Percentiles rank a stretch among this genome's conserved stretches.
phyloP scores from a whole-genome alignment of 257 asterid species.

The Przewalskia tangutica region DNA sequence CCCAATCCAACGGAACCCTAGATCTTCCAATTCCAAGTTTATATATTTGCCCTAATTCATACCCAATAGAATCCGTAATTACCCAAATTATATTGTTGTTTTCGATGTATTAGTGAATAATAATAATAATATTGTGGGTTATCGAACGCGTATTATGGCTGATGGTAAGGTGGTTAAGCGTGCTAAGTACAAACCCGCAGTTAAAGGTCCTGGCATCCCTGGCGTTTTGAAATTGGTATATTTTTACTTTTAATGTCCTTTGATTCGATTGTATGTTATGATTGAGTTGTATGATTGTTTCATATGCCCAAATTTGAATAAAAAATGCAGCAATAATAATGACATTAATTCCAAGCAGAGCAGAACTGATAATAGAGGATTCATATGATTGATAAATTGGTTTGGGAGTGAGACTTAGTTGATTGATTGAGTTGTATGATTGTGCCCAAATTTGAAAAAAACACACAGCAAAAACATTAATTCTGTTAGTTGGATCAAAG shows the following conservation, averaged over 20 bases:
- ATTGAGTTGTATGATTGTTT: not conserved
- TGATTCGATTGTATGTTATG: not conserved
- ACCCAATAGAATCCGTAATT: not conserved
- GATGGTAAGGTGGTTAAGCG: conserved; percentile 67
- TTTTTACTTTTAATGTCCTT: not conserved
- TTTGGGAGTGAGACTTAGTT: no score
- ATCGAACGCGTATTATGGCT: conserved; percentile 27
- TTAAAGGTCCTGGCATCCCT: conserved; percentile 64
- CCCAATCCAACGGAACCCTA: not conserved
- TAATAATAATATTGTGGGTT: no score
- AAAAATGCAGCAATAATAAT: no score
- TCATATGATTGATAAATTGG: no score
- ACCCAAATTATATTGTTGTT: not conserved
- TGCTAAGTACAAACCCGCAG: conserved; percentile 60
- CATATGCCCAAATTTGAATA: no score
- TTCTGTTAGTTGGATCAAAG: no score
- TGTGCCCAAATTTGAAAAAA: no score
- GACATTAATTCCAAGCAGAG: no score
- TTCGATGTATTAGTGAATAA: not conserved
- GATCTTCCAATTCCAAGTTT: not conserved
- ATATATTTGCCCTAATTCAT: not conserved
- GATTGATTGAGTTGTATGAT: no score
- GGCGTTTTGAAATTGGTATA: conserved; percentile 74
- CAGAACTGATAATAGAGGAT: no score
- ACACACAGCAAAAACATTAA: no score